Evolutionary conservation across 306 rosid species (phyloP), one percentile per base, ranked within the genome.

Genomic region (Acacia crassicarpa): DNA sequence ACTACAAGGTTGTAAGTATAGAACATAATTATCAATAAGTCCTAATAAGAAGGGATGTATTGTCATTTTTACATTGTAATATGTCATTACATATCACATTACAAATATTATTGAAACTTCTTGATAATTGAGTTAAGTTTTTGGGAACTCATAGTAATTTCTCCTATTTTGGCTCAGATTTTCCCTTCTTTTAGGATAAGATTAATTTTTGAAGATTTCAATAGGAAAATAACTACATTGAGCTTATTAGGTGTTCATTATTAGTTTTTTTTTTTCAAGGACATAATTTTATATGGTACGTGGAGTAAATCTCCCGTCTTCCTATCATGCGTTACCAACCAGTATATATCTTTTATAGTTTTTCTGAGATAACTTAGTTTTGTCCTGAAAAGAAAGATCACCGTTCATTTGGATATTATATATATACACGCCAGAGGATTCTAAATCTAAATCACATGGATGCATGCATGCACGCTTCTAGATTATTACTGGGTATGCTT

Each of bases 361-460:
- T 54, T 54, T 19, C 2, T 53, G 22, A 53, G 23, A 53, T 56
- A 23, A 59, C 66, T 30, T 1, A n/a, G 25, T 54, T 19, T 9
- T 7, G 9, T 58, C 27, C 27, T 22, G 65, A n/a, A 9, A 58
- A 58, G 27, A 20, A 20, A 56, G 20, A 8, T 58, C 14, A 22
- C 22, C 14, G 30, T n/a, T 3, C 30, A 58, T 58, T 75, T 59
- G 30, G 9, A 40, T 67, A 67, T 30, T 66, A 27, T 6, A 63
- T 14, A 27, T 15, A 63, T 30, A 5, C 49, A 40, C 12, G 56
- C 54, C 22, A 14, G 20, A 10, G 25, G 45, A 33, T 33, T 71
- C 13, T 69, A 67, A 69, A 43, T 78, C 27, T 74, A 33, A 35
- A 79, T 71, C 72, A 79, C 83, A 79, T 83, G 77, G 79, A 72